Conservation (phyloP, 2,329 filamentous ascomycete species). For the Hypoxylon sp. region DNA sequence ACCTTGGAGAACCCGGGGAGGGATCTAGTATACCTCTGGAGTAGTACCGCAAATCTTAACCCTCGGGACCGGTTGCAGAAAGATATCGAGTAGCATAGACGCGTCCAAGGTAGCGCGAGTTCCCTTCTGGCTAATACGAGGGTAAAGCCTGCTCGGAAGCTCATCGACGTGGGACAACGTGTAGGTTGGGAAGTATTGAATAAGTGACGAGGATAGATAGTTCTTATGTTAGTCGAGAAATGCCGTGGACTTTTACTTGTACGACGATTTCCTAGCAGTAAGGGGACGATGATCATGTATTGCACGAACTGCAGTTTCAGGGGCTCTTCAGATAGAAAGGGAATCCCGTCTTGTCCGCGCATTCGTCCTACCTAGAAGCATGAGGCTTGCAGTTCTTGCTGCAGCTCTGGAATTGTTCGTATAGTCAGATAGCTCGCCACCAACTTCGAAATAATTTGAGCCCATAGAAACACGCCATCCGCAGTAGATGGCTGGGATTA, state of each 20-base stretch:
- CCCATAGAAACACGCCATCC: constrained; percentile 19
- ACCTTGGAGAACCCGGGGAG: constrained; percentile 12
- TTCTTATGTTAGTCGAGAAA: background rate
- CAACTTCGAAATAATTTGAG: constrained; percentile 8
- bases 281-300: background rate
- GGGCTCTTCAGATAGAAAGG: constrained; percentile 19
- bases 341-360: constrained; percentile 8
- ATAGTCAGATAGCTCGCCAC: constrained; percentile 4
- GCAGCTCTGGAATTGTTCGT: background rate
- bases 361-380: constrained; percentile 16
- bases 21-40: constrained; percentile 11
- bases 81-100: constrained; percentile 16
- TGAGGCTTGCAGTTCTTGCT: background rate
- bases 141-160: constrained; percentile 4
- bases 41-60: constrained; percentile 20
- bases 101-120: constrained; percentile 4
- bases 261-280: constrained; percentile 8
- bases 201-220: constrained; percentile 2
- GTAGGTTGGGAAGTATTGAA: constrained; percentile 13
- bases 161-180: constrained; percentile 15
- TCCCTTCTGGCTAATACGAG: background rate
- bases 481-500: constrained; percentile 8
- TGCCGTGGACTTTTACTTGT: constrained; percentile 1
- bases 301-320: constrained; percentile 27
- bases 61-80: constrained; percentile 15